These are phyloP conservation scores for Xylariaceae sp. DNA, from an alignment of 2,329 filamentous ascomycete genomes.

Conservation along the genomic window DNA sequence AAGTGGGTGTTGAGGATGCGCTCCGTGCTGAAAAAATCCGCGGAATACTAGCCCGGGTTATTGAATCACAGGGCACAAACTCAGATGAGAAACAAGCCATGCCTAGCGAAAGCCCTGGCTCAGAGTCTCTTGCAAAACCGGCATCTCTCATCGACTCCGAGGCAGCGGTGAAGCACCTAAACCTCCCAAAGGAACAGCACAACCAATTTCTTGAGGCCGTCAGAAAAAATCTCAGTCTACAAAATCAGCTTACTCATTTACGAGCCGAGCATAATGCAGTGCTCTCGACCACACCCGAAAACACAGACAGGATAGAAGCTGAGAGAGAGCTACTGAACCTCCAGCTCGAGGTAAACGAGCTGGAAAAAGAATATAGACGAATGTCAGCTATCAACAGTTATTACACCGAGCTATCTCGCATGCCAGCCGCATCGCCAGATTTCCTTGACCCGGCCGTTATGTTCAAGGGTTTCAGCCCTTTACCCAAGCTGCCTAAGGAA, in stretches of 20 bases:
- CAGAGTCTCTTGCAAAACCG: conserved; percentile 44
- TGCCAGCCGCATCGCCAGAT: conserved; percentile 47
- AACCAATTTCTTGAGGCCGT: conserved; percentile 54
- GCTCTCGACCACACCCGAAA: conserved; percentile 16
- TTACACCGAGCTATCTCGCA: conserved; percentile 47
- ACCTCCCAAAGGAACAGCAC: conserved; percentile 45
- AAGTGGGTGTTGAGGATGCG: conserved; percentile 24
- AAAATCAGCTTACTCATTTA: conserved; percentile 42
- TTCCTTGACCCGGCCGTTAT: conserved; percentile 49
- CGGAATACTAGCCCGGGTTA: conserved; percentile 45
- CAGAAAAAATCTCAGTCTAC: conserved; percentile 48
- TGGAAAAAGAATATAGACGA: conserved; percentile 49
- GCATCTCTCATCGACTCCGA: conserved; percentile 46
- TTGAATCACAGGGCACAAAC: conserved; percentile 55
- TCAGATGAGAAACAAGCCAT: conserved; percentile 53
- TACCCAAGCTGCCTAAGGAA: conserved; percentile 50
- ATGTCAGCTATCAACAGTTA: conserved; percentile 49
- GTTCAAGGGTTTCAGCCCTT: conserved; percentile 39
- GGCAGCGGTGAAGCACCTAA: conserved; percentile 31
- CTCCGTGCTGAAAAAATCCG: conserved; percentile 35
- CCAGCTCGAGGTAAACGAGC: conserved; percentile 47
- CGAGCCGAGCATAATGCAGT: conserved; percentile 27
- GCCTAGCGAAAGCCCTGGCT: conserved; percentile 45
- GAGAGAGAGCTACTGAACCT: conserved; percentile 38
- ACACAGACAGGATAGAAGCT: conserved; percentile 20